Percentiles rank a stretch among this genome's conserved stretches.
Evolutionary conservation across 1,139 yeast species (phyloP).

Genomic region (Candida buenavistaensis): DNA sequence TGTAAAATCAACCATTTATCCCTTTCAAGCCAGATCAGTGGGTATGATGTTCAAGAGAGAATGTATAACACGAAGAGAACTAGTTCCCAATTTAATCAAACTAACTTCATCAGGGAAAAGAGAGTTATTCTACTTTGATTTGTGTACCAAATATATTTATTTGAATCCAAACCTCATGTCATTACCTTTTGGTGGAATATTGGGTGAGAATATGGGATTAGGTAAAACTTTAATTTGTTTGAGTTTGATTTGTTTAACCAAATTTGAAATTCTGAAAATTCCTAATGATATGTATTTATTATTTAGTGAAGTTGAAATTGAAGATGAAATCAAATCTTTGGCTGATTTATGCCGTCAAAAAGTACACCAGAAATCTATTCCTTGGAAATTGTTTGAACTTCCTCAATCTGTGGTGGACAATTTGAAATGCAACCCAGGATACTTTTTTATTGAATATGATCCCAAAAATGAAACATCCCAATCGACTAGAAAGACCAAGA

Average conservation of each 20-base stretch:
- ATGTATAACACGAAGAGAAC: slow-evolving; percentile 25
- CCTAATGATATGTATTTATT: slow-evolving; percentile 36
- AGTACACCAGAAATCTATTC: slow-evolving; percentile 49
- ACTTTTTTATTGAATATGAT: slow-evolving; percentile 23
- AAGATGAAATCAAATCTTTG: slow-evolving; percentile 20
- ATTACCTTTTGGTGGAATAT: slow-evolving; percentile 64
- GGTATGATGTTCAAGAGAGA: slow-evolving; percentile 61
- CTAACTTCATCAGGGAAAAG: slow-evolving; percentile 22
- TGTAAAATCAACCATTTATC: slow-evolving; percentile 49
- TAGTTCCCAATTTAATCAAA: slow-evolving; percentile 46
- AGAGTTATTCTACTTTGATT: slow-evolving; percentile 33
- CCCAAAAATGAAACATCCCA: slow-evolving; percentile 13
- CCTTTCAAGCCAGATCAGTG: slow-evolving; percentile 58
- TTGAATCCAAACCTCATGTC: slow-evolving; percentile 38
- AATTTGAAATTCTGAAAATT: slow-evolving; percentile 47
- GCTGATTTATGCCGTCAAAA: slow-evolving; percentile 40
- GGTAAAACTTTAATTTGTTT: slow-evolving; percentile 72
- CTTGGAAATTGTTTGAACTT: slow-evolving; percentile 56
- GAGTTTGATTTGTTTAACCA: slow-evolving; percentile 58
- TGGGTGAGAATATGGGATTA: slow-evolving; percentile 77
- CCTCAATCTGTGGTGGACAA: slow-evolving; percentile 42
- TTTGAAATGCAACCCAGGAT: slow-evolving; percentile 44
- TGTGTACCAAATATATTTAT: slow-evolving; percentile 25
- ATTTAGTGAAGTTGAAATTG: slow-evolving; percentile 10
- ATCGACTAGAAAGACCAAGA: too few relatives aligned